A percentile compares a stretch with the other conserved stretches of the same genome.
Evolutionary conservation across 352 stramenopile genomes (phyloP).

Genomic region (Globisporangium spinosum): DNA sequence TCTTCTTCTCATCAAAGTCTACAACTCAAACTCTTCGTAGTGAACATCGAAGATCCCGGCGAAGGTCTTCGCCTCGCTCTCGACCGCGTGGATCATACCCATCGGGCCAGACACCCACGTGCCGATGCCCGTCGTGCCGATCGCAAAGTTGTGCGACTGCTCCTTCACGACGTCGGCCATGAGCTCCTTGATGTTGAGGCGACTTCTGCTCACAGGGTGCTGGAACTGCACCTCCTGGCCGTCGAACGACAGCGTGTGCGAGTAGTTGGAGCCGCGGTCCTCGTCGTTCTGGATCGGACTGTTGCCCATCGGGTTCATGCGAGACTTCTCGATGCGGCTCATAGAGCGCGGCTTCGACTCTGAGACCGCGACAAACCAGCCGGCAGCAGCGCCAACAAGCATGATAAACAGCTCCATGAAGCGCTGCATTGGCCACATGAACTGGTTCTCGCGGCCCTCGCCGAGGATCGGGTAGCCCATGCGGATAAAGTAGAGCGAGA

Average conservation of each 20-base stretch:
- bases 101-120: slow-evolving; percentile 84
- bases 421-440: slow-evolving; percentile 82
- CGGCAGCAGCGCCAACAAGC: slow-evolving; percentile 47
- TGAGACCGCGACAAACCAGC: slow-evolving; percentile 60
- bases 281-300: slow-evolving; percentile 36
- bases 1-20: slow-evolving; percentile 25
- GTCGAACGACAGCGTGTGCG: slow-evolving; percentile 76
- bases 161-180: slow-evolving; percentile 81
- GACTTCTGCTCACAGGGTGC: slow-evolving; percentile 61
- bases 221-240: slow-evolving; percentile 75
- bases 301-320: slow-evolving; percentile 45
- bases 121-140: slow-evolving; percentile 75
- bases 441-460: slow-evolving; percentile 51
- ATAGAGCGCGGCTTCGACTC: slow-evolving; percentile 71
- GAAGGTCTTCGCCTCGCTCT: slow-evolving; percentile 70
- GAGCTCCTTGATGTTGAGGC: slow-evolving; percentile 74
- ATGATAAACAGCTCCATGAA: slow-evolving; percentile 76
- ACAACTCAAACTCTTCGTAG: slow-evolving; percentile 89
- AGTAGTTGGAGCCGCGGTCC: slow-evolving; percentile 53
- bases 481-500: slow-evolving; percentile 65
- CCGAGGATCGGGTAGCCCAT: slow-evolving; percentile 72
- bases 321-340: slow-evolving; percentile 72
- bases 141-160: slow-evolving; percentile 80
- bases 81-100: slow-evolving; percentile 71
- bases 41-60: slow-evolving; percentile 87